Evolutionary conservation across 345 rosid genomes (phyloP), one percentile per base, ranked within the genome.

Genomic region (Dovyalis caffra): DNA sequence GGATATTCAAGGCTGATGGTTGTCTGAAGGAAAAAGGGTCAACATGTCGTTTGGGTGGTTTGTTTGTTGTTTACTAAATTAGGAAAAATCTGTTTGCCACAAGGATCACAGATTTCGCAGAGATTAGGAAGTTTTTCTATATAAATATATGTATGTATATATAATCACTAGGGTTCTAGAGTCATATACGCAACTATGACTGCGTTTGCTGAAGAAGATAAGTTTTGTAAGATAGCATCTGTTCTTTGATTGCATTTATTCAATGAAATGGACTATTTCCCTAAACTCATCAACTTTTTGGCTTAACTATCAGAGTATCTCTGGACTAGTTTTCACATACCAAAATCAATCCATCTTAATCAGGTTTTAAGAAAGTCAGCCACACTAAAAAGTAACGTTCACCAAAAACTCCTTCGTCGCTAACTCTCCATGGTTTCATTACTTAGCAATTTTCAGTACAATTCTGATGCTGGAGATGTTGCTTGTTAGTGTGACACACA

Each of bases 1-100:
- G 87, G 88, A 25, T 79, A 68, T 66, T 79, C 88, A 1, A 74
- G 72, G 65, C 84, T 90, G 3, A 74, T 78, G 83, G 86, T 80
- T 35, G 81, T 62, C 25, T 92, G 78, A 80, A 23, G 7, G 56
- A 45, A 10, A 3, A 33, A 31, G 40, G 8, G 29, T 15, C 4
- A 37, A 74, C 10, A 32, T 28, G 53, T 61, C 9, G 74, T 43
- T 15, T 8, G 49, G 40, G 11, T 40, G 73, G 31, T n/a, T 26
- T 20, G 7, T 8, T 51, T 26, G 0, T 31, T 3, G 28, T 35
- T 58, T 37, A 10, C 16, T 8, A 47, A 47, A 28, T 64, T 25
- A 12, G 56, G 71, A 70, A 79, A 25, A 1, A 47, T 70, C 70
- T 3, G 69, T 34, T 23, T 82, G 77, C 66, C 5, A 29, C 65